Evolutionary conservation across 1,284 basidiomycete genomes (phyloP), one percentile per base, ranked within the genome.

Genomic region (Cryptococcus deneoformans): DNA sequence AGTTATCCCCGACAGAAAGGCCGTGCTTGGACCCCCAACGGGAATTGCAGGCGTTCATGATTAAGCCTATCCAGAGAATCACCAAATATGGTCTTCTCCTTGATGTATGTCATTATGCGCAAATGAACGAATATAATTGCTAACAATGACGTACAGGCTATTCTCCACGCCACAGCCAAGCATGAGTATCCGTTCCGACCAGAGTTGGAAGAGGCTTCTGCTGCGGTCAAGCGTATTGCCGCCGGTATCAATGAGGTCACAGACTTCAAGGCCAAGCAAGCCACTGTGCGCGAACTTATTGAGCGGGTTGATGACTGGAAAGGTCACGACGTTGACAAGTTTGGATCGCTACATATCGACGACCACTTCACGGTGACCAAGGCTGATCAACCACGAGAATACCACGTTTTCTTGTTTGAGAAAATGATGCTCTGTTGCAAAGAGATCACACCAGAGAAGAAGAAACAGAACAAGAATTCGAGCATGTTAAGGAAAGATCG

Each of bases 391-490:
- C 93, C 98, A 75, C 85, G 95, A 65, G 96, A 99, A 75, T 99
- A 99, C 72, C 92, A 96, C 70, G 94, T 99, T 57, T 99, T 98
- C 82, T 82, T 99, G 39, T 99, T 99, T 67, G 93, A 99, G 79
- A 92, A 93, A 80, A 99, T 99, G 78, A 90, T 99, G 68, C 83
- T 99, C 12, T 99, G 96, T 79, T 99, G 96, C 82, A 99, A 99
- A 77, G 96, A 84, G 87, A 77, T 81, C 37, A 50, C 62, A 24
- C 72, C 74, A 16, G 77, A 76, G 35, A 71, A 71, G 38, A 77
- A 76, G 61, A 82, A 81, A 67, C 79, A 79, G 64, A 60, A 65
- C 51, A 74, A 75, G 57, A 75, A 70, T 59, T 56, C 67, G 12
- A 72, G 72, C 59, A 67, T 75, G 59, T 60, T 76, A 37, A 65